Percentiles rank a stretch among this genome's conserved stretches.
Conservation (phyloP, 129 eudicot genomes). For the Pittosporum tobira region DNA sequence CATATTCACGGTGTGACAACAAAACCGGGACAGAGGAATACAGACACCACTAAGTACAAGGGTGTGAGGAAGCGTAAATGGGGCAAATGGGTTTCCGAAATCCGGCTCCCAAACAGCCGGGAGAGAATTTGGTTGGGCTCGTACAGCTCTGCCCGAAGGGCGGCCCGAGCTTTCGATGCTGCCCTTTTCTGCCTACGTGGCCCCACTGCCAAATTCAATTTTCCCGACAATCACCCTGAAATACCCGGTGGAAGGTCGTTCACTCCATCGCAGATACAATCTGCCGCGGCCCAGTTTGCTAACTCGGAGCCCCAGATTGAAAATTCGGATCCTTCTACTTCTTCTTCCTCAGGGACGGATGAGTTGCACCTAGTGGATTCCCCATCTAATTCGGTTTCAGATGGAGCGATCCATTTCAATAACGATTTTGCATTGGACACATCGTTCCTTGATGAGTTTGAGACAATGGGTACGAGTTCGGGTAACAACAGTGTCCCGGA, state of each 20-base stretch:
- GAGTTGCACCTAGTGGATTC: background rate
- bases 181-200: slow-evolving; percentile 91
- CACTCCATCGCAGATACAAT: slow-evolving; percentile 57
- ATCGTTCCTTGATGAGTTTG: slow-evolving; percentile 1
- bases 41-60: slow-evolving; percentile 22
- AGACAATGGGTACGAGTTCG: slow-evolving; percentile 8
- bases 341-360: background rate
- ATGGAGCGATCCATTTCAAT: background rate
- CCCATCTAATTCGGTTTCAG: background rate
- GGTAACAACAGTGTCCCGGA: slow-evolving; percentile 4
- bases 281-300: slow-evolving; percentile 41
- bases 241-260: slow-evolving; percentile 36
- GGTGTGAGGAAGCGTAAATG: slow-evolving; percentile 93
- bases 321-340: background rate
- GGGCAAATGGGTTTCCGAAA: slow-evolving; percentile 95
- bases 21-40: background rate
- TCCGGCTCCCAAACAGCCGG: slow-evolving; percentile 76
- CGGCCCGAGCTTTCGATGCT: slow-evolving; percentile 93
- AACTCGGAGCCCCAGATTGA: slow-evolving; percentile 1
- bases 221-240: slow-evolving; percentile 64
- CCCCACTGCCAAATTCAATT: slow-evolving; percentile 51
- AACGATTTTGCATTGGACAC: background rate
- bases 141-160: slow-evolving; percentile 69
- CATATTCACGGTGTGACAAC: background rate
- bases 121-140: slow-evolving; percentile 92